Conservation (phyloP, 768 basidiomycete genomes). For the Lactifluus subvellereus region DNA sequence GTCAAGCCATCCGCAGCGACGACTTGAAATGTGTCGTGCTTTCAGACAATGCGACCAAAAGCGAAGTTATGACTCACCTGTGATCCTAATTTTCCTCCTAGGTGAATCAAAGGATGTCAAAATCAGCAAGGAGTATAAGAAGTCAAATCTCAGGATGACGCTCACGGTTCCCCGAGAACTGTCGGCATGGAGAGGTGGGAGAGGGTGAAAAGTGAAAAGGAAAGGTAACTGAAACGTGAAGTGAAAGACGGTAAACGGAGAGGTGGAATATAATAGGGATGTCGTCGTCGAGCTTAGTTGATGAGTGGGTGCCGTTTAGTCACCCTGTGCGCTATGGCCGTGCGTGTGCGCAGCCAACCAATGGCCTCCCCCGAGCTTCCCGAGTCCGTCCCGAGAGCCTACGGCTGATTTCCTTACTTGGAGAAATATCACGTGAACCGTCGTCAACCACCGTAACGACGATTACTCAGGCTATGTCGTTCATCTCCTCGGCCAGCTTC, state of each 20-base stretch:
- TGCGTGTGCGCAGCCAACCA: neutral
- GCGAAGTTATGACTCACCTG: slow-evolving; percentile 42
- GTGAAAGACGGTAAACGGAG: neutral
- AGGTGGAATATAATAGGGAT: neutral
- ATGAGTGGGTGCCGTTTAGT: neutral
- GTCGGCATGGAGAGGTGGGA: slow-evolving; percentile 27
- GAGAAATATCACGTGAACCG: neutral
- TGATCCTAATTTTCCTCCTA: slow-evolving; percentile 73
- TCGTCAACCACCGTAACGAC: neutral
- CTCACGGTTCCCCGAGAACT: slow-evolving; percentile 29
- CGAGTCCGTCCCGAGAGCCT: neutral
- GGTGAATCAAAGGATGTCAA: slow-evolving; percentile 22
- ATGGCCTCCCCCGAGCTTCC: neutral
- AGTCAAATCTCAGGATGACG: neutral
- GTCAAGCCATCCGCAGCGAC: slow-evolving; percentile 93
- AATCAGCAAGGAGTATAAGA: neutral
- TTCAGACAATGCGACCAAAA: neutral
- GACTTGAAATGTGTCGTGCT: slow-evolving; percentile 46
- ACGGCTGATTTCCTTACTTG: neutral
- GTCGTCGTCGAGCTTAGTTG: neutral
- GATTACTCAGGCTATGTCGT: too few relatives aligned
- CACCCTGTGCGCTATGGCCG: neutral
- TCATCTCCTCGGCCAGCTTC: too few relatives aligned
- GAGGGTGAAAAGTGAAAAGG: slow-evolving; percentile 28
- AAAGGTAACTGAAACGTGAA: neutral